phyloP scores from a whole-genome alignment of 768 basidiomycete genomes.

The Mycena kentingensis region DNA sequence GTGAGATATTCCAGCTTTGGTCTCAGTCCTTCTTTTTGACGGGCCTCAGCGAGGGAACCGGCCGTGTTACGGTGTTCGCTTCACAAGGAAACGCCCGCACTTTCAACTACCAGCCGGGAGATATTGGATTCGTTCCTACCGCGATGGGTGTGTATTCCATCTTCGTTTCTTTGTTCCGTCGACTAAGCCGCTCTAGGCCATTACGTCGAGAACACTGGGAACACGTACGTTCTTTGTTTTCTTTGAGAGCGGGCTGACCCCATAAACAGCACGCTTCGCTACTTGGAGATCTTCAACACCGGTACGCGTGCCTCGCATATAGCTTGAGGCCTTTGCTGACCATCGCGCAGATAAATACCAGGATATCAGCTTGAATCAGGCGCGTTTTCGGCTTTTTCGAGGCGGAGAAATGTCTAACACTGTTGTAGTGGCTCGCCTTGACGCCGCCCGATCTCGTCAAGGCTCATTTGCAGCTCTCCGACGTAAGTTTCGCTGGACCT shows the following conservation, averaged over 20 bases:
- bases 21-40: not conserved
- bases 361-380: slow-evolving; percentile 49
- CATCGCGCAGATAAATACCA: slow-evolving; percentile 31
- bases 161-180: not conserved
- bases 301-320: slow-evolving; percentile 23
- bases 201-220: slow-evolving; percentile 57
- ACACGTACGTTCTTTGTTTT: slow-evolving; percentile 28
- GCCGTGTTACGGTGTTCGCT: slow-evolving; percentile 60
- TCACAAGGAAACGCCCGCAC: slow-evolving; percentile 54
- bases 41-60: slow-evolving; percentile 50
- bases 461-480: slow-evolving; percentile 44
- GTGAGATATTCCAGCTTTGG: slow-evolving; percentile 33
- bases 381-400: slow-evolving; percentile 17
- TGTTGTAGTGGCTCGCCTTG: slow-evolving; percentile 51
- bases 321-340: not conserved
- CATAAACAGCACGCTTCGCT: slow-evolving; percentile 38
- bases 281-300: slow-evolving; percentile 51
- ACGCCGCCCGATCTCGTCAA: slow-evolving; percentile 49
- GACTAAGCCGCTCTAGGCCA: slow-evolving; percentile 39
- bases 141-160: slow-evolving; percentile 47
- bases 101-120: slow-evolving; percentile 62
- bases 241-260: not conserved
- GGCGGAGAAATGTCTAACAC: too few relatives aligned
- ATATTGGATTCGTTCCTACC: slow-evolving; percentile 62
- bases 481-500: slow-evolving; percentile 24